Percentiles rank a stretch among this genome's conserved stretches.
Conservation (phyloP, 2,329 filamentous ascomycete species). For the Verticillium nubilum region DNA sequence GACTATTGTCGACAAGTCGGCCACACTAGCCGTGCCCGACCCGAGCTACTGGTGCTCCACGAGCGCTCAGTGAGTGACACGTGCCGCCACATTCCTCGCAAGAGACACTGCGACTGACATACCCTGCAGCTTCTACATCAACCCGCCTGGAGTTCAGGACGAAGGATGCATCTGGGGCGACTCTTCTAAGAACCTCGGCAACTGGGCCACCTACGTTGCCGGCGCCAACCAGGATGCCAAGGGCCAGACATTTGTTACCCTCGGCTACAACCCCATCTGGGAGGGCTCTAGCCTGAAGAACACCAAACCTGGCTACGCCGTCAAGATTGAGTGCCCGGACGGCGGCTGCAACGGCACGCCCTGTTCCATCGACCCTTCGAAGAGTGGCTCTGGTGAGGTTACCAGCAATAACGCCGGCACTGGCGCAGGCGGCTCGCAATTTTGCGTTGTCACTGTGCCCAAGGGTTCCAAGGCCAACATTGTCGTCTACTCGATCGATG, state of each 20-base stretch:
- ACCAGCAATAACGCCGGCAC: slow-evolving; percentile 44
- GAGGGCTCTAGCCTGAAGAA: slow-evolving; percentile 48
- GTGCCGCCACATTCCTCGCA: neutral
- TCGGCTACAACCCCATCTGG: slow-evolving; percentile 75
- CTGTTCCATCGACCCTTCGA: slow-evolving; percentile 62
- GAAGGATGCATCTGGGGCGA: slow-evolving; percentile 70
- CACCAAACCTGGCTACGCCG: slow-evolving; percentile 58
- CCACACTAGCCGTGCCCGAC: slow-evolving; percentile 66
- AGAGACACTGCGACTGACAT: neutral
- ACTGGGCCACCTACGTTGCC: slow-evolving; percentile 73
- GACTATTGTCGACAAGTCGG: slow-evolving; percentile 54
- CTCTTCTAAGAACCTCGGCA: slow-evolving; percentile 56
- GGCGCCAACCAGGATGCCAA: slow-evolving; percentile 63
- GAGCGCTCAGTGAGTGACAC: slow-evolving; percentile 63
- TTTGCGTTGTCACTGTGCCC: slow-evolving; percentile 73
- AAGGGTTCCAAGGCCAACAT: slow-evolving; percentile 62
- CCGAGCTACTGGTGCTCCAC: slow-evolving; percentile 66
- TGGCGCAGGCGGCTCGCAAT: slow-evolving; percentile 63
- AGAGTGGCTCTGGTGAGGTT: slow-evolving; percentile 51
- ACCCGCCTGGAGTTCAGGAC: slow-evolving; percentile 60
- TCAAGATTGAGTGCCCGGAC: slow-evolving; percentile 64
- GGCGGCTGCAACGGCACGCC: slow-evolving; percentile 67
- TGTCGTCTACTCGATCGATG: slow-evolving; percentile 50
- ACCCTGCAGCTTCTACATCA: slow-evolving; percentile 63
- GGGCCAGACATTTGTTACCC: slow-evolving; percentile 67